Evolutionary conservation across 345 rosid genomes (phyloP), one percentile per base, ranked within the genome.

Genomic region (Carallia pectinifolia): DNA sequence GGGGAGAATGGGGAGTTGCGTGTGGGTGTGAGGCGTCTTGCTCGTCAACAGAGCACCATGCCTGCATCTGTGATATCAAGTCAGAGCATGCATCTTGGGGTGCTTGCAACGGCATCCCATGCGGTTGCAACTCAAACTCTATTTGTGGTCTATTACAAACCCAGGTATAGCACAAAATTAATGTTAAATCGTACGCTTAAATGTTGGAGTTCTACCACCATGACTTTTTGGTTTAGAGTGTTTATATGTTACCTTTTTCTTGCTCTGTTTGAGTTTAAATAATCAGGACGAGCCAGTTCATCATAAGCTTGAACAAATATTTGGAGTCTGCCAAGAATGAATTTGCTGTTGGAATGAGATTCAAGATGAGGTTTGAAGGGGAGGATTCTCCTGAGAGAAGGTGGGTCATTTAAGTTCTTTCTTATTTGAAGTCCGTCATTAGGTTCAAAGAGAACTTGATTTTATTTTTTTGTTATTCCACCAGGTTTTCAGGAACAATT

Each of bases 31-130:
- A 86, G 90, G 58, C 96, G 89, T 73, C 83, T 85, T 74, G 83
- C 86, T 75, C 83, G 81, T 8, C 96, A 90, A 71, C 93, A 84
- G 71, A 86, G 80, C 74, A 81, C 77, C 79, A 88, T 87, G 96
- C 92, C 97, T 15, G 80, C 97, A 37, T 90, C 98, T 6, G 93
- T 95, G 74, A 92, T 95, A 74, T 95, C 99, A 44, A 86, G 97
- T 67, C 97, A 89, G 75, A 92, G 90, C 84, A 92, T 95, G 98
- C 97, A 90, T 76, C 81, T 95, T 1, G 99, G 97, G 39, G 99
- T 95, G 74, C 92, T 95, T 75, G 97, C 98, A 61, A 92, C 98
- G 64, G 99, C 99, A 65, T 85, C 83, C 70, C 99, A 95, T 81
- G 97, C 98, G 30, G 84, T 85, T 72, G 55, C 78, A 29, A 90